phyloP scores from a whole-genome alignment of 169 alveolate species.

The Plasmodium knowlesi region DNA sequence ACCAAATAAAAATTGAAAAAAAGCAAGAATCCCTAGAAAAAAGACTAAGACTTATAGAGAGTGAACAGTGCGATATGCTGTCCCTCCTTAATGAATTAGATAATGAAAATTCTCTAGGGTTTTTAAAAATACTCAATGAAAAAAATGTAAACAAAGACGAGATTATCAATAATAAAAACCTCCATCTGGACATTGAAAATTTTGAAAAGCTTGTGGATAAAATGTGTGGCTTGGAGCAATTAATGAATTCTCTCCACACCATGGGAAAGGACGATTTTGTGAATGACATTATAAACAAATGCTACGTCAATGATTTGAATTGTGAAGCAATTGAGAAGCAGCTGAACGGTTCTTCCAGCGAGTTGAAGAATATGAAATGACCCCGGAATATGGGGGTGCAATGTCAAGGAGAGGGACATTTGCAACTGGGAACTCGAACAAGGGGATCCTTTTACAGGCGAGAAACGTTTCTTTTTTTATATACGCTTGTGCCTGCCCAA shows the following conservation, averaged over 20 bases:
- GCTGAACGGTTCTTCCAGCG: conserved; percentile 21
- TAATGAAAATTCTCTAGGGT: conserved; percentile 65
- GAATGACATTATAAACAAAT: conserved; percentile 31
- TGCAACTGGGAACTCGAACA: neutral
- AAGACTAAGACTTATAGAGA: conserved; percentile 71
- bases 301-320: conserved; percentile 50
- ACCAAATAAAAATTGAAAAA: conserved; percentile 69
- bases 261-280: conserved; percentile 32
- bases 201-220: conserved; percentile 56
- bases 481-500: neutral
- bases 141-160: conserved; percentile 63
- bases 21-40: conserved; percentile 69
- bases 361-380: conserved; percentile 26
- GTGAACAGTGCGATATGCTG: conserved; percentile 70
- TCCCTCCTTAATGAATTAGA: conserved; percentile 65
- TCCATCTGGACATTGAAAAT: conserved; percentile 48
- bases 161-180: conserved; percentile 54
- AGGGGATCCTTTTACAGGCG: neutral
- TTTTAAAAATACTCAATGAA: conserved; percentile 56
- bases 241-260: conserved; percentile 43
- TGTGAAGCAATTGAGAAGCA: conserved; percentile 63
- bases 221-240: conserved; percentile 50
- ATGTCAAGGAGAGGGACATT: neutral
- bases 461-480: neutral
- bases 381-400: neutral